A percentile compares a stretch with the other conserved stretches of the same genome.
phyloP scores from a whole-genome alignment of 176 grass and related monocot genomes.

The Triticum monococcum region DNA sequence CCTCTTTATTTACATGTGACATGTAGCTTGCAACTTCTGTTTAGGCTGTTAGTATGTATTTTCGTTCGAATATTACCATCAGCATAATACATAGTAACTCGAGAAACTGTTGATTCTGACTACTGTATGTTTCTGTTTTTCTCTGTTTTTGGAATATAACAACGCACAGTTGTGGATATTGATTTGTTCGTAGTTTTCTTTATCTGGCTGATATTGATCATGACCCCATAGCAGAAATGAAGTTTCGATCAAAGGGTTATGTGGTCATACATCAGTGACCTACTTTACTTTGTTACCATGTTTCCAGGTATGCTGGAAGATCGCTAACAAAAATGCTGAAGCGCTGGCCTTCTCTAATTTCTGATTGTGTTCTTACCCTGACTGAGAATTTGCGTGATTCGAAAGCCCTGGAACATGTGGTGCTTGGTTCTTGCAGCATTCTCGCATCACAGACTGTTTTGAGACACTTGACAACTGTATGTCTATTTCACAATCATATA shows the following conservation, averaged over 20 bases:
- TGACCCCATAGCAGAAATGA: slow-evolving; percentile 8
- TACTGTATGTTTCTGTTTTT: not conserved
- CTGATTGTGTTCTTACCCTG: slow-evolving; percentile 66
- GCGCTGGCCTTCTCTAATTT: slow-evolving; percentile 76
- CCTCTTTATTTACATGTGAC: slow-evolving; percentile 6
- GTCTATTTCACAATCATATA: slow-evolving; percentile 19
- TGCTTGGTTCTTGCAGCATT: slow-evolving; percentile 86
- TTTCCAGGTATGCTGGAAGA: slow-evolving; percentile 81
- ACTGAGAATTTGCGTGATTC: slow-evolving; percentile 58
- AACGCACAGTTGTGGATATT: not conserved
- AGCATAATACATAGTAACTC: slow-evolving; percentile 7
- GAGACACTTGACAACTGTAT: slow-evolving; percentile 74
- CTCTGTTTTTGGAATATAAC: not conserved
- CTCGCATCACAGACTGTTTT: slow-evolving; percentile 71
- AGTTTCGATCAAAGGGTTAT: slow-evolving; percentile 4
- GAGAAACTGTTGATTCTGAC: not conserved
- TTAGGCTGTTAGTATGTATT: slow-evolving; percentile 16
- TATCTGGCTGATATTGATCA: not conserved
- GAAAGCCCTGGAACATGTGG: slow-evolving; percentile 72
- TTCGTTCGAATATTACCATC: slow-evolving; percentile 14
- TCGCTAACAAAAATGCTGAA: slow-evolving; percentile 81
- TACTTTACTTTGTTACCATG: slow-evolving; percentile 8
- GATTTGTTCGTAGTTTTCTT: slow-evolving; percentile 11
- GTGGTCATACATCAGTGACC: not conserved
- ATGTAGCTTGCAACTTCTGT: not conserved